Evolutionary conservation across 129 eudicot species (phyloP).

Genomic region (Saposhnikovia divaricata): DNA sequence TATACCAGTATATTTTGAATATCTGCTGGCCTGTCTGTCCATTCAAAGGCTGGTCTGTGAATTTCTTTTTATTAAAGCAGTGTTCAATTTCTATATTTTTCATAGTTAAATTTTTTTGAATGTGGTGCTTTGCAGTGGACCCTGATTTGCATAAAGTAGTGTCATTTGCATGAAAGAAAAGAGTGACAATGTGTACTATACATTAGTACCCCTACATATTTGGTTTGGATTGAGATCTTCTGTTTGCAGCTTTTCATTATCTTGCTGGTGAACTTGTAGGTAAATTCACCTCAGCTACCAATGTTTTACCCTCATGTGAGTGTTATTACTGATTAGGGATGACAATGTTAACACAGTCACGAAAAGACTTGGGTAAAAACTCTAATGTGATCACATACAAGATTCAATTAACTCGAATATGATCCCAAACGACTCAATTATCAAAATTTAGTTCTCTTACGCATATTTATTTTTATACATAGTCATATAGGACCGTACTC

Average conservation of each 20-base stretch:
- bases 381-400: too few relatives aligned
- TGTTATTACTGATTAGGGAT: not conserved
- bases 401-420: not conserved
- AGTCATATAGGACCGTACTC: too few relatives aligned
- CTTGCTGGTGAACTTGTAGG: not conserved
- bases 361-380: not conserved
- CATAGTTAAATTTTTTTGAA: not conserved
- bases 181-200: not conserved
- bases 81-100: conserved; percentile 4
- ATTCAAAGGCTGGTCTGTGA: conserved; percentile 28
- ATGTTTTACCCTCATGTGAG: not conserved
- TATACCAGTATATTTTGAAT: conserved; percentile 37
- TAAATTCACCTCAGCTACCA: not conserved
- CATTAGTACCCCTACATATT: conserved; percentile 5
- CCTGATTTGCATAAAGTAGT: not conserved
- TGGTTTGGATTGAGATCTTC: conserved; percentile 11
- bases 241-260: conserved; percentile 14
- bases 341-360: not conserved
- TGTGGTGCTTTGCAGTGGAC: conserved; percentile 9
- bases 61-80: conserved; percentile 1
- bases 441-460: not conserved
- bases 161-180: conserved; percentile 17
- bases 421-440: not conserved
- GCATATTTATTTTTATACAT: too few relatives aligned
- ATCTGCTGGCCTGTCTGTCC: conserved; percentile 49